Base-by-base conservation (phyloP, 139 green algal genomes). In the Prasinococcaceae sp. region DNA sequence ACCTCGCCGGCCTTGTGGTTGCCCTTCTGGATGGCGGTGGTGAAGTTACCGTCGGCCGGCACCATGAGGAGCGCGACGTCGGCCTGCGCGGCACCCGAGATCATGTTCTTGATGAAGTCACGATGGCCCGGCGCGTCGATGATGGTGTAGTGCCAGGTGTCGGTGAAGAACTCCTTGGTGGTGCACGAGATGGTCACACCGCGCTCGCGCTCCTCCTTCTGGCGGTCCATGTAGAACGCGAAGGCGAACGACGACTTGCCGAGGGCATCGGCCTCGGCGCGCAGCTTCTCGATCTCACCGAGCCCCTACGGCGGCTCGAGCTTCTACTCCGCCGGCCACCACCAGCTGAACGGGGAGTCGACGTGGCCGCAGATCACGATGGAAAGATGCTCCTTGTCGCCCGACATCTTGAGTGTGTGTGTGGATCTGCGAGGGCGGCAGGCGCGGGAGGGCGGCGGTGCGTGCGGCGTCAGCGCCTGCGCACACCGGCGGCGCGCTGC, bases 31-130 rank as follows among this genome's bases (percentile, higher is more conserved):
- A 95, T 95, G 64, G 82, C 85, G 55, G 85, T 90, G 76, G 84
- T 92, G 74, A 95, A 95, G 83, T 92, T 92, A 81, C 86, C 80
- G 56, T 70, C 62, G 38, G 62, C 62, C 41, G 62, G 62, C 26
- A 70, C 62, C 62, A 70, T 70, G 32, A 70, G 50, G 6, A 70
- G 47, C 1, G 53, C 55, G 26, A 70, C 62, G 38, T 70, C 63
- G 48, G 33, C 44, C 44, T 69, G 61, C 22, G 54, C 60, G 25
- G 54, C 65, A 58, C 88, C 90, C 50, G 90, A 93, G 75, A 98
- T 98, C 90, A 98, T 98, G 82, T 98, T 98, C 88, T 98, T 98
- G 76, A 97, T 97, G 80, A 98, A 98, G 73, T 98, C 90, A 39
- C 90, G 68, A 74, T 96, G 89, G 60, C 89, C 83, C 23, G 71